Percentiles rank a stretch among this genome's conserved stretches.
phyloP scores from a whole-genome alignment of 805 yeast species.

The Metschnikowia dekortorum region DNA sequence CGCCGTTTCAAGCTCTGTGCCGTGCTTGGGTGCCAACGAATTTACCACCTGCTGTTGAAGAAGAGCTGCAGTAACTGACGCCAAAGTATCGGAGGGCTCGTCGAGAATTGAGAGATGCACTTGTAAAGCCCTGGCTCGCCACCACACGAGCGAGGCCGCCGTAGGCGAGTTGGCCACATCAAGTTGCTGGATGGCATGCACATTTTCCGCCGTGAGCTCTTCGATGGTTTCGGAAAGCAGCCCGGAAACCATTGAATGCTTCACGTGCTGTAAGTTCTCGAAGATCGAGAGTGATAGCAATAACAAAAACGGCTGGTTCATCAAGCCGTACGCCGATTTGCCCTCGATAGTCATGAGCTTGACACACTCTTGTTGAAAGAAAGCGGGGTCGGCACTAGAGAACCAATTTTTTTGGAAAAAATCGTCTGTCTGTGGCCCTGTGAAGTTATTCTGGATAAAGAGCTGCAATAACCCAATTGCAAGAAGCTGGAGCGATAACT shows the following conservation, averaged over 20 bases:
- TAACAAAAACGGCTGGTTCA: slow-evolving; percentile 33
- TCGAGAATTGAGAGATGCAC: slow-evolving; percentile 60
- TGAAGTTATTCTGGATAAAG: slow-evolving; percentile 71
- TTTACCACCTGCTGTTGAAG: slow-evolving; percentile 31
- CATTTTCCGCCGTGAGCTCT: slow-evolving; percentile 18
- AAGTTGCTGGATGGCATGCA: slow-evolving; percentile 6
- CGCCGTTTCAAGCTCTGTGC: slow-evolving; percentile 25
- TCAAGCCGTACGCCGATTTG: slow-evolving; percentile 60
- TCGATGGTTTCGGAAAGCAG: slow-evolving; percentile 21
- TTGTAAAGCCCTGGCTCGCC: slow-evolving; percentile 69
- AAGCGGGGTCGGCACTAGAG: slow-evolving; percentile 16
- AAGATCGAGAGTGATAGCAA: slow-evolving; percentile 28
- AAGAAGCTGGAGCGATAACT: slow-evolving; percentile 25
- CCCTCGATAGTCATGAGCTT: slow-evolving; percentile 54
- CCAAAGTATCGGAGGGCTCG: slow-evolving; percentile 53
- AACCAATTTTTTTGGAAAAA: slow-evolving; percentile 31
- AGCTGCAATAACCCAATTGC: slow-evolving; percentile 63
- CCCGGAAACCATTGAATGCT: slow-evolving; percentile 40
- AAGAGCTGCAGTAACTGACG: slow-evolving; percentile 39
- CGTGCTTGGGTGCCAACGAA: slow-evolving; percentile 24
- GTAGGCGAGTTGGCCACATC: slow-evolving; percentile 25
- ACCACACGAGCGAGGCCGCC: slow-evolving; percentile 58
- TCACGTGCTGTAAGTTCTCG: slow-evolving; percentile 41
- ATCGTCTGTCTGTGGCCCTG: slow-evolving; percentile 67
- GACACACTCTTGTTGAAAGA: slow-evolving; percentile 29